These are phyloP conservation scores for Fallopia convolvulus DNA, from an alignment of 148 eudicot species.

Conservation along the genomic window DNA sequence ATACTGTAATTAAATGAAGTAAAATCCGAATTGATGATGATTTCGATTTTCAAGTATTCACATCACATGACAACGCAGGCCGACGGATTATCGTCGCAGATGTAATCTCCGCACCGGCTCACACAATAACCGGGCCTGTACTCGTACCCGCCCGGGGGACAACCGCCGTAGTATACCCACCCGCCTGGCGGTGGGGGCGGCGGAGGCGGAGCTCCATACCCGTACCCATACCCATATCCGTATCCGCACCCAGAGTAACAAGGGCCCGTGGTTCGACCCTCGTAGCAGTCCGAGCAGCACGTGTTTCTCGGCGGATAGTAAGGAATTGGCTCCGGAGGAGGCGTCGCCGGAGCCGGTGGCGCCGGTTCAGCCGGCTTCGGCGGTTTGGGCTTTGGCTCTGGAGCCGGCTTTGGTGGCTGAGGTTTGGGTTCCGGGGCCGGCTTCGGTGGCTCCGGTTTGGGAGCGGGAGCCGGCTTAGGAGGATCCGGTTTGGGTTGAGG, in stretches of 20 bases:
- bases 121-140: not conserved
- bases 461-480: not conserved
- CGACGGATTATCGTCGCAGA: not conserved
- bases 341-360: not conserved
- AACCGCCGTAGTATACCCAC: not conserved
- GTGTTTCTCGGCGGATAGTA: not conserved
- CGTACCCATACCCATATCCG: not conserved
- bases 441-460: not conserved
- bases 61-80: conserved; percentile 8
- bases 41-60: not conserved
- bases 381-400: not conserved
- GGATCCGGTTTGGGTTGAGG: not conserved
- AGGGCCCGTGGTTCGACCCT: conserved; percentile 2
- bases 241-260: not conserved
- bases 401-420: not conserved
- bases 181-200: not conserved
- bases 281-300: conserved; percentile 1
- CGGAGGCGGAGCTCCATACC: not conserved
- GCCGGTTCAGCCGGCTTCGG: not conserved
- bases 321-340: not conserved
- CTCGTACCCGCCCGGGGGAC: not conserved
- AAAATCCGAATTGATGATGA: not conserved
- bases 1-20: not conserved
- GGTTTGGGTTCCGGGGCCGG: not conserved
- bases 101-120: not conserved